A percentile compares a stretch with the other conserved stretches of the same genome.
phyloP scores from a whole-genome alignment of 2,329 filamentous ascomycete species.

The Mariannaea elegans region DNA sequence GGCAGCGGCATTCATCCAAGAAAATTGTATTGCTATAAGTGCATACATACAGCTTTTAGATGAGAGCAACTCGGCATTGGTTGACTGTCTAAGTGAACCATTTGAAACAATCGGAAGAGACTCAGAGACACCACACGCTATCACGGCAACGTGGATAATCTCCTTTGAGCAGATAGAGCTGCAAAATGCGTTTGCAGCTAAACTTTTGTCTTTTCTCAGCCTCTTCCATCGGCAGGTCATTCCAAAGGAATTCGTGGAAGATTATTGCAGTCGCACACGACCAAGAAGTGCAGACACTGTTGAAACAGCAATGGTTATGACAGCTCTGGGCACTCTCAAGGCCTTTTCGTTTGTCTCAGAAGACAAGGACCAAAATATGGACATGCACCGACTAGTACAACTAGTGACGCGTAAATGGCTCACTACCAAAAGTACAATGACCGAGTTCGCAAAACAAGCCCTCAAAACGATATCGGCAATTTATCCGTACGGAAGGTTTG shows the following conservation, averaged over 20 bases:
- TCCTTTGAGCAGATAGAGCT: slow-evolving; percentile 46
- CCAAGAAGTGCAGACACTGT: not conserved
- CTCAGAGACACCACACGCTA: slow-evolving; percentile 34
- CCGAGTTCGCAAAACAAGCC: slow-evolving; percentile 23
- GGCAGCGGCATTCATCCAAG: slow-evolving; percentile 46
- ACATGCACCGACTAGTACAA: slow-evolving; percentile 28
- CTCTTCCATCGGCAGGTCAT: slow-evolving; percentile 44
- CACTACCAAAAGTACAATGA: not conserved
- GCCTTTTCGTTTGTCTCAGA: slow-evolving; percentile 35
- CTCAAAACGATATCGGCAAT: slow-evolving; percentile 24
- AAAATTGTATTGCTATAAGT: slow-evolving; percentile 36
- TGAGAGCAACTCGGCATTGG: not conserved
- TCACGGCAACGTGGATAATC: slow-evolving; percentile 45
- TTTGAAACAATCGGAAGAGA: slow-evolving; percentile 44
- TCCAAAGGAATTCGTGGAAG: slow-evolving; percentile 34
- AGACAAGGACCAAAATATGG: not conserved
- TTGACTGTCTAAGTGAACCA: slow-evolving; percentile 40
- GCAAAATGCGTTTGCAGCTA: slow-evolving; percentile 33
- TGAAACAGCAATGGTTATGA: not conserved
- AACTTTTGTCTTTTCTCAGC: slow-evolving; percentile 46
- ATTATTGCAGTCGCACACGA: slow-evolving; percentile 12
- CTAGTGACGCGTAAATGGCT: slow-evolving; percentile 17
- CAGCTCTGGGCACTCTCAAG: slow-evolving; percentile 38
- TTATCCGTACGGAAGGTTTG: slow-evolving; percentile 28
- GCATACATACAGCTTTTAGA: slow-evolving; percentile 44